Evolutionary conservation across 176 grass and related monocot species (phyloP).

Genomic region (Lolium perenne): DNA sequence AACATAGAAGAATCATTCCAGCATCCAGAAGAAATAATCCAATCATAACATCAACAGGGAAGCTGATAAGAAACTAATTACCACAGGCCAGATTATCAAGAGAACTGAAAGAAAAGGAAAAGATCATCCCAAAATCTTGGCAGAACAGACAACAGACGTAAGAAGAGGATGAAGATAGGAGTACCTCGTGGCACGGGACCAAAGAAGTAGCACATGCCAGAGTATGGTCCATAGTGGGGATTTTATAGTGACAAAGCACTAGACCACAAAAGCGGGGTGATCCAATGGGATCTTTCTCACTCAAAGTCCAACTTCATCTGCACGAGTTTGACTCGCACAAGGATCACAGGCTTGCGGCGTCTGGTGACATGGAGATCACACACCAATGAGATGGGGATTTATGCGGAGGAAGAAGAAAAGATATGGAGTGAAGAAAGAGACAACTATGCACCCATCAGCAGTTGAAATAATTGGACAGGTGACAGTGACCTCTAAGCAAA

Average conservation of each 20-base stretch:
- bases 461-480: slow-evolving; percentile 11
- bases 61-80: background rate
- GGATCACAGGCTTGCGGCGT: slow-evolving; percentile 5
- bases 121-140: background rate
- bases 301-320: slow-evolving; percentile 45
- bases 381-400: slow-evolving; percentile 39
- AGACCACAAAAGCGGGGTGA: background rate
- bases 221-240: slow-evolving; percentile 43
- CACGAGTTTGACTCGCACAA: slow-evolving; percentile 34
- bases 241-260: slow-evolving; percentile 31
- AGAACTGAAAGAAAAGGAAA: background rate
- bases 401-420: background rate
- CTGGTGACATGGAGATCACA: background rate
- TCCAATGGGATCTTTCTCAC: slow-evolving; percentile 9
- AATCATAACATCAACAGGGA: slow-evolving; percentile 9
- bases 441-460: background rate
- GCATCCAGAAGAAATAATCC: background rate
- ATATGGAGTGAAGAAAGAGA: slow-evolving; percentile 26
- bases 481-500: slow-evolving; percentile 29
- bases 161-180: background rate
- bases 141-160: background rate
- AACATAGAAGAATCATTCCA: background rate
- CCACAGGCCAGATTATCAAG: background rate
- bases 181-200: slow-evolving; percentile 38
- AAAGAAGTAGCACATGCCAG: slow-evolving; percentile 36